These are phyloP conservation scores for Volvariella surrecta DNA, from an alignment of 1,284 basidiomycete species.

Conservation along the genomic window DNA sequence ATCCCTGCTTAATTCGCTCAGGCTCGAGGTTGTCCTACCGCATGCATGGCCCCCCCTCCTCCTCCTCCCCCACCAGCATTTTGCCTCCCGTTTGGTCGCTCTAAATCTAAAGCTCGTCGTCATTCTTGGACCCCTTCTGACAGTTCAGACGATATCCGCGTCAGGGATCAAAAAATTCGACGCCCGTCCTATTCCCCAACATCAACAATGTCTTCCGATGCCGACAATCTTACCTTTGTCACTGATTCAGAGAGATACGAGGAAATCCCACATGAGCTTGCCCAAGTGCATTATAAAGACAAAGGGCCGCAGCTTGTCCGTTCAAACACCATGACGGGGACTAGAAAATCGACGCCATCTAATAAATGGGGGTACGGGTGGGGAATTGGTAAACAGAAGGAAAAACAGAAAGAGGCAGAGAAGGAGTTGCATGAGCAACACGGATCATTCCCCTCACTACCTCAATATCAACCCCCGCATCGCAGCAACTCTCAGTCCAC, in stretches of 20 bases:
- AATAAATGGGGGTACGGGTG: conserved; percentile 59
- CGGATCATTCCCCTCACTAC: conserved; percentile 20
- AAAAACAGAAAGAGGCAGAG: conserved; percentile 31
- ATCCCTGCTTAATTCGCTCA: no score
- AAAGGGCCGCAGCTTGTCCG: conserved; percentile 33
- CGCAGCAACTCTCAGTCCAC: conserved; percentile 19
- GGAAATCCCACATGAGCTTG: conserved; percentile 16
- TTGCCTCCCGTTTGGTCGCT: conserved; percentile 44
- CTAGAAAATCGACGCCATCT: conserved; percentile 29
- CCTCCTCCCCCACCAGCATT: conserved; percentile 48
- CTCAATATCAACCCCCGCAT: conserved; percentile 30
- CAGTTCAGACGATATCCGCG: conserved; percentile 14
- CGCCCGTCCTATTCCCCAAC: conserved; percentile 30
- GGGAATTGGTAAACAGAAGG: conserved; percentile 54
- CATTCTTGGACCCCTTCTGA: conserved; percentile 33
- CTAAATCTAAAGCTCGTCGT: conserved; percentile 29
- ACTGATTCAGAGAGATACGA: conserved; percentile 53
- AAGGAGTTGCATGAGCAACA: conserved; percentile 28
- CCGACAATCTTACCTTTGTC: conserved; percentile 42
- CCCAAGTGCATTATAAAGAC: conserved; percentile 26
- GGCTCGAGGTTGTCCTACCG: no score
- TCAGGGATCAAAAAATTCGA: conserved; percentile 22
- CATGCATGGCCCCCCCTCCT: conserved; percentile 15
- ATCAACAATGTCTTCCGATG: conserved; percentile 23
- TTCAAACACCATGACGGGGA: conserved; percentile 46